Base-by-base conservation (phyloP, 306 rosid genomes). In the Astragalus membranaceus region DNA sequence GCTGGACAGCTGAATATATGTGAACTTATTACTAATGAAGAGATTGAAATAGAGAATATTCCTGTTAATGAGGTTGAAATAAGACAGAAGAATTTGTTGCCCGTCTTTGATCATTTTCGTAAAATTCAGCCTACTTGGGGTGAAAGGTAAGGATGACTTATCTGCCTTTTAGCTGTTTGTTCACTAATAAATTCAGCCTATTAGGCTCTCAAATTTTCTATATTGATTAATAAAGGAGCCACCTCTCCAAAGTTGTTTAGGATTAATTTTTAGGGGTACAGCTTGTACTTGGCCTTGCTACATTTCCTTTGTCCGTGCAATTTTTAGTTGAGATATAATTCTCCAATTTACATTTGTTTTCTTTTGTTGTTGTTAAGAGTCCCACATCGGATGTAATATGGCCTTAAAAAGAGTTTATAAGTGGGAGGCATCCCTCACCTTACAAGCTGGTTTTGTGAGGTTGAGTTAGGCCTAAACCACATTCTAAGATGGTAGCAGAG, bases 11-110 rank as follows among this genome's bases (percentile, higher is more conserved):
- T 11, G 74, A 79, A 36, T 66, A 72, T 63, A 47, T 10, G 73
- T 54, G 72, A 78, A 49, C 73, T 76, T 74, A 48, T 37, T 66
- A 75, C 80, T 39, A 57, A 50, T 16, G 97, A 96, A 78, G 97
- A 95, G 85, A 79, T 78, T 79, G 95, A 91, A 85, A 78, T 95
- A 81, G 99, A 95, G 80, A 85, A 82, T 68, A 51, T 89, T 76
- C 79, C 84, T 33, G 63, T 78, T 71, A 75, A 83, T 5, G 97
- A 91, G 75, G 81, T 89, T 54, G 99, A 95, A 79, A 75, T 91
- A 70, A 85, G 81, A 81, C 87, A 82, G 85, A 91, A 88, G 88
- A 81, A 86, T 82, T 85, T 91, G 77, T 78, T 91, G 60, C 99
- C 99, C 37, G 84, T 89, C 81, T 86, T 84, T 62, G 80, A 91